Percentiles rank a stretch among this genome's conserved stretches.
Evolutionary conservation across 352 stramenopile species (phyloP).

Genomic region (Pythium scleroteichum): DNA sequence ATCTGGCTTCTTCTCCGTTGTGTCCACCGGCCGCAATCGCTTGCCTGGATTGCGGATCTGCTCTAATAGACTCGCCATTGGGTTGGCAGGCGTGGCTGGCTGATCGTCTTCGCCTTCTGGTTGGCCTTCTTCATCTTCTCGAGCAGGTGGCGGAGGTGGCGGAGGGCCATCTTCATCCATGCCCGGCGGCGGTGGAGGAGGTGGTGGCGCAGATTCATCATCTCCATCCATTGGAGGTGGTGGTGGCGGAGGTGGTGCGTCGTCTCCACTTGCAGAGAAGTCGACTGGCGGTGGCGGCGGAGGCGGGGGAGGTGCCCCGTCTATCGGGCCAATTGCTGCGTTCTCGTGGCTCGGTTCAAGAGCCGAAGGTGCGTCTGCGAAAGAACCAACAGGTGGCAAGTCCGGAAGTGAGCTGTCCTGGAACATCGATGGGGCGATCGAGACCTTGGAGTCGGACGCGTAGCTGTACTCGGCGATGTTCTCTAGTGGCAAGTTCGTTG

Average conservation of each 20-base stretch:
- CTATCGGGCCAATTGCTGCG: slow-evolving; percentile 55
- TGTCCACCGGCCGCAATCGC: slow-evolving; percentile 22
- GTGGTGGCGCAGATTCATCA: slow-evolving; percentile 37
- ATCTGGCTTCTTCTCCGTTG: slow-evolving; percentile 22
- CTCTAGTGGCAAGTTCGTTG: slow-evolving; percentile 74
- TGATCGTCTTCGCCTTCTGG: slow-evolving; percentile 2
- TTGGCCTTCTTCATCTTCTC: slow-evolving; percentile 7
- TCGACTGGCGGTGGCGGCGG: slow-evolving; percentile 60
- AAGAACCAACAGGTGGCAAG: slow-evolving; percentile 58
- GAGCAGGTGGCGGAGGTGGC: slow-evolving; percentile 23
- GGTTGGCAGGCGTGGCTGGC: slow-evolving; percentile 21
- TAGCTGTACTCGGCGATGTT: slow-evolving; percentile 85
- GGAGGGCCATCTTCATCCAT: slow-evolving; percentile 24
- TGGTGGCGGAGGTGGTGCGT: slow-evolving; percentile 50
- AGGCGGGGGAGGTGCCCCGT: slow-evolving; percentile 61
- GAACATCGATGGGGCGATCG: slow-evolving; percentile 83
- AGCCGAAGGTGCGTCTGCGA: slow-evolving; percentile 63
- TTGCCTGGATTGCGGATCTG: slow-evolving; percentile 35
- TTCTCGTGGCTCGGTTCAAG: slow-evolving; percentile 57
- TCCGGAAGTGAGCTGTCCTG: slow-evolving; percentile 81
- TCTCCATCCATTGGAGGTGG: slow-evolving; percentile 48
- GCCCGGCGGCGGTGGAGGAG: slow-evolving; percentile 24
- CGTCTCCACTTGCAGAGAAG: slow-evolving; percentile 39
- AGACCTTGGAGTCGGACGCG: slow-evolving; percentile 50
- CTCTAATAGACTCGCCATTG: slow-evolving; percentile 26